Conservation (phyloP, 192 early-diverging fungal species). For the Gamsiella multidivaricata region DNA sequence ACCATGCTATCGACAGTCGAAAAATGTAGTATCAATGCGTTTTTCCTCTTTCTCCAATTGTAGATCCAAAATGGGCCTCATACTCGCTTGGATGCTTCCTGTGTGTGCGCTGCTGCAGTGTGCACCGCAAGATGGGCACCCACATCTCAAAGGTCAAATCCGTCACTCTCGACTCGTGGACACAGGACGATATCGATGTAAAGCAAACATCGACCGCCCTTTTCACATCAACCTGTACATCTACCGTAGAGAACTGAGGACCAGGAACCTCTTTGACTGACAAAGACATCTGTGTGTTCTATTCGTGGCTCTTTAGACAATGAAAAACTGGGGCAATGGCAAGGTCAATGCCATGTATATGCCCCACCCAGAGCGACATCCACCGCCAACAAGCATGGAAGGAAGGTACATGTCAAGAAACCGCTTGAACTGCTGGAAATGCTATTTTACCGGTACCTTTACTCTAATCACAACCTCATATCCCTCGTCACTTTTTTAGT, state of each 20-base stretch:
- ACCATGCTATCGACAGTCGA: too few species aligned
- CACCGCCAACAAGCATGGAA: constrained; percentile 70
- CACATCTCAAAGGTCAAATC: constrained; percentile 95
- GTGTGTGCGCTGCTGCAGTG: constrained; percentile 90
- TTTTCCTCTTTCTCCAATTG: background rate
- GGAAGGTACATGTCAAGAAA: constrained; percentile 62
- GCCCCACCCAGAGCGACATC: constrained; percentile 73
- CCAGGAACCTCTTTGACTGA: too few species aligned
- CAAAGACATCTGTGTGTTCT: too few species aligned
- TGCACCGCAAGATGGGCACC: constrained; percentile 87
- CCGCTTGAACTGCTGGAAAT: too few species aligned
- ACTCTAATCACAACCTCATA: background rate
- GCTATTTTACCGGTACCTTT: background rate
- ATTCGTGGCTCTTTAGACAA: too few species aligned
- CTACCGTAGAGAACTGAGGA: too few species aligned
- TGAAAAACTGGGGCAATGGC: constrained; percentile 70
- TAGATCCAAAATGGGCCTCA: constrained; percentile 90
- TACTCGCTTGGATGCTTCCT: constrained; percentile 93
- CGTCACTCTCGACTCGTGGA: constrained; percentile 90
- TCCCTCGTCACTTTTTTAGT: constrained; percentile 43
- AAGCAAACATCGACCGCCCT: background rate
- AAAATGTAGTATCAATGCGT: too few species aligned
- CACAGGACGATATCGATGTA: constrained; percentile 84
- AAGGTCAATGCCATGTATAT: constrained; percentile 78
- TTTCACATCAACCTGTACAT: background rate